Evolutionary conservation across 805 yeast species (phyloP), one percentile per base, ranked within the genome.

Genomic region (Wickerhamomyces subpelliculosus): DNA sequence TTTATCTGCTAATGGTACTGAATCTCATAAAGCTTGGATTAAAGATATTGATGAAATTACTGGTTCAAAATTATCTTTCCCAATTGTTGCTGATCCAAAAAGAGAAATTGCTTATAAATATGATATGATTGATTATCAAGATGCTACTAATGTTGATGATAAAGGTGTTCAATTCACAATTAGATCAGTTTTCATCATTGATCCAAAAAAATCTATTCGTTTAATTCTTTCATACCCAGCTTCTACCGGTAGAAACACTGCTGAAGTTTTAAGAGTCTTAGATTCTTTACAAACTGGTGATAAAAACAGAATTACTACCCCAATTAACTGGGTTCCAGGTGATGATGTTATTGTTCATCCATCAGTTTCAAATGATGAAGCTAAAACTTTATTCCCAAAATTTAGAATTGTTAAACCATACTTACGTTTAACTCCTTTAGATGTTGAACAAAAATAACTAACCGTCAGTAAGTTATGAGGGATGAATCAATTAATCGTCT

Each of bases 301-400:
- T 54, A 62, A 67, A 50, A 61, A 73, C 62, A 74, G 78, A 45
- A 62, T 80, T 43, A 79, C 80, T 38, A 80, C 87, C 21, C 87
- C 88, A 39, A 73, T 75, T 40, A 75, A 80, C 65, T 80, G 87
- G 88, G 72, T 73, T 45, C 76, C 73, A 30, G 87, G 86, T 44
- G 77, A 79, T 44, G 86, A 81, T 59, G 86, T 80, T 33, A 79
- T 81, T 47, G 77, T 81, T 43, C 84, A 81, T 38, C 85, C 86
- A 36, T 64, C 73, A 27, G 77, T 79, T 24, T 64, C 75, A 14
- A 73, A 79, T 51, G 76, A 68, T 25, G 78, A 69, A 46, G 86
- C 85, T 29, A 69, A 69, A 57, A 66, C 65, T 34, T 58, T 72
- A 57, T 79, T 78, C 61, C 84, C 84, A 36, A 74, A 76, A 41